A percentile compares a stretch with the other conserved stretches of the same genome.
These are phyloP conservation scores for Haematococcus sp. DNA, from an alignment of 139 green algal genomes.

Conservation along the genomic window DNA sequence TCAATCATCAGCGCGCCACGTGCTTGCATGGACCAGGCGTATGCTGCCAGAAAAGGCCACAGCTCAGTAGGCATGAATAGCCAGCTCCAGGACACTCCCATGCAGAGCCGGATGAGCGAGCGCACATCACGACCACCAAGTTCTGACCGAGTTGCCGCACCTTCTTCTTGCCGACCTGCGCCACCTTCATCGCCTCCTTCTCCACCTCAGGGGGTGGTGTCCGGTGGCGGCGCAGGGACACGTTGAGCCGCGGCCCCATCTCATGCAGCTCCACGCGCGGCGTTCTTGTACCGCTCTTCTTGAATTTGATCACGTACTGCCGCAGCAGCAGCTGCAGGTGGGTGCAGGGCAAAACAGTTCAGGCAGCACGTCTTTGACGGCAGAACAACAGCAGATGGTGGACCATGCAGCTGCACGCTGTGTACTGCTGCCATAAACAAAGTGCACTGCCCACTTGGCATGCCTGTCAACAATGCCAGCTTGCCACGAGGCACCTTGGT, in stretches of 20 bases:
- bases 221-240: conserved; percentile 67
- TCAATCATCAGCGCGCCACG: conserved; percentile 5
- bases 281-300: conserved; percentile 68
- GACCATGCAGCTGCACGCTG: not conserved
- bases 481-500: no score
- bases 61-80: no score
- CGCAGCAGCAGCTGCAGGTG: conserved; percentile 62
- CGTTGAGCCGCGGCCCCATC: conserved; percentile 80
- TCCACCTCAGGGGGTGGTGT: conserved; percentile 66
- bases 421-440: no score
- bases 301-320: conserved; percentile 75
- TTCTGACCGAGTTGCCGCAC: no score
- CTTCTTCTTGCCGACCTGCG: conserved; percentile 77
- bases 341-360: not conserved
- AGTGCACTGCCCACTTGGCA: no score
- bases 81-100: no score
- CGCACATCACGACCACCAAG: not conserved
- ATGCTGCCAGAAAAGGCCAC: no score
- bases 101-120: no score
- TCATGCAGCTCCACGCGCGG: conserved; percentile 78
- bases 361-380: not conserved
- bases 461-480: no score
- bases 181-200: conserved; percentile 77
- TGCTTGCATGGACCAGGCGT: no score
- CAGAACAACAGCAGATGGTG: not conserved